Conservation (phyloP, 2,329 filamentous ascomycete species). For the Cercospora berteroae region DNA sequence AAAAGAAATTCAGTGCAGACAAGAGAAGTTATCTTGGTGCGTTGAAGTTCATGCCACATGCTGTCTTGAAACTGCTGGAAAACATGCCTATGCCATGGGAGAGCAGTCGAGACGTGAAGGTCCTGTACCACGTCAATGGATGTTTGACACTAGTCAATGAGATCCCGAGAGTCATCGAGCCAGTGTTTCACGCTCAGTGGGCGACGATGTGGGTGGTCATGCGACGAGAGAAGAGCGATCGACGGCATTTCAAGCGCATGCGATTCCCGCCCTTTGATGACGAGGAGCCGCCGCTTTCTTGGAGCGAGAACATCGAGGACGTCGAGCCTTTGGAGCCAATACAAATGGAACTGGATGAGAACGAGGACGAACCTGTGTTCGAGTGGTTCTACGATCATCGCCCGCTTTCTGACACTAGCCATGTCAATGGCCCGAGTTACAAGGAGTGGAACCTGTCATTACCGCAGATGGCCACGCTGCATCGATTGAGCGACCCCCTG, state of each 20-base stretch:
- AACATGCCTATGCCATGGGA: constrained; percentile 99
- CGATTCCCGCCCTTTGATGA: constrained; percentile 98
- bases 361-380: constrained; percentile 83
- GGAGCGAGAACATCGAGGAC: constrained; percentile 98
- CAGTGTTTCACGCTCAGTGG: constrained; percentile 97
- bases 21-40: constrained; percentile 97
- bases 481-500: constrained; percentile 85
- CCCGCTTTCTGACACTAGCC: constrained; percentile 82
- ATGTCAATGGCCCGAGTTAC: constrained; percentile 96
- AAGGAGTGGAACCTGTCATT: constrained; percentile 91
- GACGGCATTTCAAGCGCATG: constrained; percentile 97
- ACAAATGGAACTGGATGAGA: constrained; percentile 95
- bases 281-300: constrained; percentile 93
- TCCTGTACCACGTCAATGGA: constrained; percentile 96
- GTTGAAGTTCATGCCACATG: constrained; percentile 98
- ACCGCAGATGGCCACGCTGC: constrained; percentile 93
- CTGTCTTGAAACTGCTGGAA: constrained; percentile 92
- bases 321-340: constrained; percentile 97
- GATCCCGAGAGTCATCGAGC: constrained; percentile 92
- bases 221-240: constrained; percentile 95
- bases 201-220: constrained; percentile 99
- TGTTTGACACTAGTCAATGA: constrained; percentile 97
- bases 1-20: constrained; percentile 98
- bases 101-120: constrained; percentile 91
- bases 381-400: constrained; percentile 98